Evolutionary conservation across 257 asterid genomes (phyloP).

Genomic region (Schizonepeta tenuifolia): DNA sequence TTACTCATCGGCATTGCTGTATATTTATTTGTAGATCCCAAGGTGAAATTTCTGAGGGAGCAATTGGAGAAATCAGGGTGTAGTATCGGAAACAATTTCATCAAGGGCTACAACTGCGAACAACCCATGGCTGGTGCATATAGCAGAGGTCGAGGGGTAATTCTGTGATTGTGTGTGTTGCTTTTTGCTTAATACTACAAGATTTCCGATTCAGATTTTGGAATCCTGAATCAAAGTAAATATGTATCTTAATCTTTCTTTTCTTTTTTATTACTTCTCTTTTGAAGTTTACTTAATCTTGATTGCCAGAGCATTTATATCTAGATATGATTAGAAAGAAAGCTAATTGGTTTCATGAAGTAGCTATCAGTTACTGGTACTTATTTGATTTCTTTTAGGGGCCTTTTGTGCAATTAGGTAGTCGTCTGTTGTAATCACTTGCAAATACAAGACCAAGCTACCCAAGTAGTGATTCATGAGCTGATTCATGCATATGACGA

Average conservation of each 20-base stretch:
- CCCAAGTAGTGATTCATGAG: conserved; percentile 91
- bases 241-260: background rate
- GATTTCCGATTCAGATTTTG: background rate
- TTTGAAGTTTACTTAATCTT: background rate
- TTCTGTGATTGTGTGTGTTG: conserved; percentile 8
- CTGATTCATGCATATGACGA: conserved; percentile 95
- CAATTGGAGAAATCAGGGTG: conserved; percentile 82
- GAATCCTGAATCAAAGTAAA: background rate
- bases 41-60: conserved; percentile 74
- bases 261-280: background rate
- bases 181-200: conserved; percentile 3
- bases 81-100: conserved; percentile 55
- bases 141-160: conserved; percentile 66
- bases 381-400: background rate
- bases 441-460: conserved; percentile 82
- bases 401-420: conserved; percentile 47
- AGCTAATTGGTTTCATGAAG: background rate
- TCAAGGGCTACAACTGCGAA: conserved; percentile 57
- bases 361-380: background rate
- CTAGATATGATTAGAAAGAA: background rate
- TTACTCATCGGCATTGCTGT: conserved; percentile 1
- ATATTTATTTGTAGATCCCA: conserved; percentile 58
- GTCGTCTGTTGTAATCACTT: conserved; percentile 73
- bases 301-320: background rate
- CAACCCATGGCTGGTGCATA: conserved; percentile 60